Percentiles rank a stretch among this genome's conserved stretches.
These are phyloP conservation scores for Boletus smithii DNA, from an alignment of 1,284 basidiomycete genomes.

Conservation along the genomic window DNA sequence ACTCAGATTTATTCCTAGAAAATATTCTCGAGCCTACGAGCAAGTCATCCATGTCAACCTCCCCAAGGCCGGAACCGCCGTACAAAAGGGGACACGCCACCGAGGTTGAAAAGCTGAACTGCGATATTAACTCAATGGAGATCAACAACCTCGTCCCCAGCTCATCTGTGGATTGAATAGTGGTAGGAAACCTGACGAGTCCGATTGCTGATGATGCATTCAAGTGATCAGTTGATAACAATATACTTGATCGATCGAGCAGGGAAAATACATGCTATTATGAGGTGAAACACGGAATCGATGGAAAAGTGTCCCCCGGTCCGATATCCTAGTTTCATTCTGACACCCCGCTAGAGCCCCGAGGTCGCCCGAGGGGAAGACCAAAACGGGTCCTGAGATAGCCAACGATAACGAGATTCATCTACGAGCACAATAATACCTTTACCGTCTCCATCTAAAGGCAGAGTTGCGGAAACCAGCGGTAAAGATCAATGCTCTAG, in stretches of 20 bases:
- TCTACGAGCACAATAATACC: background rate
- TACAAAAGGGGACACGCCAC: too few species aligned
- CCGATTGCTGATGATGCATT: too few species aligned
- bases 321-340: background rate
- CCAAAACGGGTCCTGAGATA: background rate
- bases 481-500: conserved; percentile 20
- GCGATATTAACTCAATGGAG: too few species aligned
- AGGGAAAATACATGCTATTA: background rate
- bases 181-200: too few species aligned
- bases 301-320: background rate
- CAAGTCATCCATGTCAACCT: too few species aligned
- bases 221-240: background rate
- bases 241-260: background rate
- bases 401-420: background rate
- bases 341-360: background rate
- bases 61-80: too few species aligned
- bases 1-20: too few species aligned
- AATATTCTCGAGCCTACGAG: too few species aligned
- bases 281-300: background rate
- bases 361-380: background rate
- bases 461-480: background rate
- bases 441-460: conserved; percentile 12
- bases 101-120: too few species aligned
- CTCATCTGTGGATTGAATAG: too few species aligned
- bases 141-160: too few species aligned